These are phyloP conservation scores for Phytophthora cryptogea DNA, from an alignment of 352 stramenopile species.

Conservation along the genomic window DNA sequence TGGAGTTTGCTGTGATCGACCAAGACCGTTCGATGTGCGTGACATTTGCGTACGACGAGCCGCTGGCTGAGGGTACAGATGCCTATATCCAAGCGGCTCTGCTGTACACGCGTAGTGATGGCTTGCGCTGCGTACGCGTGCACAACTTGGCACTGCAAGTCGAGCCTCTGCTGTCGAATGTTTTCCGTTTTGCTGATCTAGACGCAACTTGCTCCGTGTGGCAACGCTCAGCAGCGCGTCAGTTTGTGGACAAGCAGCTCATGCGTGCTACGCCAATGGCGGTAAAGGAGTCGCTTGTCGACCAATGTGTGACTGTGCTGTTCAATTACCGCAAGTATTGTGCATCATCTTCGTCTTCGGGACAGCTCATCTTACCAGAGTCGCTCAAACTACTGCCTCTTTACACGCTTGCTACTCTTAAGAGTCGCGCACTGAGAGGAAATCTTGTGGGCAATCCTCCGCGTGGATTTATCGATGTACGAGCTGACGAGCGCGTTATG, in stretches of 20 bases:
- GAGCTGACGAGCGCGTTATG: slow-evolving; percentile 86
- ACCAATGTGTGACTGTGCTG: slow-evolving; percentile 88
- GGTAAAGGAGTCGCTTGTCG: slow-evolving; percentile 81
- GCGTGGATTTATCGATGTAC: slow-evolving; percentile 84
- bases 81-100: slow-evolving; percentile 90
- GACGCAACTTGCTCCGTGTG: slow-evolving; percentile 88
- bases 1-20: slow-evolving; percentile 90
- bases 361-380: slow-evolving; percentile 92
- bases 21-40: slow-evolving; percentile 86
- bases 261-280: slow-evolving; percentile 78
- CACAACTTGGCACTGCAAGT: slow-evolving; percentile 89
- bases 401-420: slow-evolving; percentile 88
- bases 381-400: slow-evolving; percentile 91
- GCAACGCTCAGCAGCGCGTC: slow-evolving; percentile 76
- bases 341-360: slow-evolving; percentile 87
- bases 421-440: slow-evolving; percentile 84
- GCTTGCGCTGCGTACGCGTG: slow-evolving; percentile 89
- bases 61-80: slow-evolving; percentile 67
- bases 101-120: slow-evolving; percentile 87
- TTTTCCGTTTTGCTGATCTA: slow-evolving; percentile 89
- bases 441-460: slow-evolving; percentile 83
- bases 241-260: slow-evolving; percentile 82
- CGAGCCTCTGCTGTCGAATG: slow-evolving; percentile 78
- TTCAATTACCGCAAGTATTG: slow-evolving; percentile 93
- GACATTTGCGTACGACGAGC: slow-evolving; percentile 89